phyloP scores from a whole-genome alignment of 164 flowering plant genomes.

The Vitis vinifera region DNA sequence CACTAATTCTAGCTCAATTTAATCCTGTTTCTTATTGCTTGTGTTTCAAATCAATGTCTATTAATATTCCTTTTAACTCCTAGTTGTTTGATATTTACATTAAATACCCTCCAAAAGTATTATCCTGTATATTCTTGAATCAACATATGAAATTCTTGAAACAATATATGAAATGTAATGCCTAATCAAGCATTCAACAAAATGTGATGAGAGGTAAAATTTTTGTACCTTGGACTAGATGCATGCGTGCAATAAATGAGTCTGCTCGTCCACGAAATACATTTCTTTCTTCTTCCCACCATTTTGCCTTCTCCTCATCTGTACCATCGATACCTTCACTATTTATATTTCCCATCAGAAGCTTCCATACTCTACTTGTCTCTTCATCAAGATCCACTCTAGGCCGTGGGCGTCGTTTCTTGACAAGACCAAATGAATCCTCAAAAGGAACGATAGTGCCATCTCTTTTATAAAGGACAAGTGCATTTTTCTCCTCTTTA shows the following conservation, averaged over 20 bases:
- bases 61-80: too few species aligned
- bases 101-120: too few species aligned
- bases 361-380: constrained; percentile 84
- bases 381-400: constrained; percentile 92
- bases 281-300: constrained; percentile 91
- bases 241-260: constrained; percentile 95
- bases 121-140: too few species aligned
- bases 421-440: constrained; percentile 33
- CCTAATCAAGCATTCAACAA: too few species aligned
- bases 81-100: too few species aligned
- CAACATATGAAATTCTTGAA: too few species aligned
- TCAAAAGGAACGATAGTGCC: constrained; percentile 67
- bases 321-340: constrained; percentile 69
- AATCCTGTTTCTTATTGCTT: too few species aligned
- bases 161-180: too few species aligned
- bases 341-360: constrained; percentile 64
- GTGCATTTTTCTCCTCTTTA: constrained; percentile 35
- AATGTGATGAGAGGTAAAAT: too few species aligned
- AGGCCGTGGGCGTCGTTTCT: constrained; percentile 59
- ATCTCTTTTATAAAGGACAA: constrained; percentile 57
- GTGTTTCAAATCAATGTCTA: too few species aligned
- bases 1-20: too few species aligned
- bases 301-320: constrained; percentile 62
- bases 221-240: constrained; percentile 87
- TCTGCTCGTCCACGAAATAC: constrained; percentile 81